Conservation (phyloP, 495 filamentous ascomycete genomes). For the Penicillium argentinense region DNA sequence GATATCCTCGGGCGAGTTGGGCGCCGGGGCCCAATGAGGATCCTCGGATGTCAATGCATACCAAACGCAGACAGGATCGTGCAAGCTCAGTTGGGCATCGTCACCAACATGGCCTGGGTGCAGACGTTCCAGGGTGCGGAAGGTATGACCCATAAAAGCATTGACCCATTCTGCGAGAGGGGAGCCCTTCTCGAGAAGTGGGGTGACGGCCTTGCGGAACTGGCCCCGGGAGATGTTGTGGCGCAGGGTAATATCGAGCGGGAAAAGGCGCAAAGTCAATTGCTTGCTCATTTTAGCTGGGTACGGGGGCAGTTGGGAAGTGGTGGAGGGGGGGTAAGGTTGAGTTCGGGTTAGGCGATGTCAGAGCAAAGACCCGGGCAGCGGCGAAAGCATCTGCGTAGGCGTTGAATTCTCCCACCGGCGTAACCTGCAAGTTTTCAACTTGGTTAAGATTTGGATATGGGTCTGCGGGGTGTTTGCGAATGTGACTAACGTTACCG, state of each 20-base stretch:
- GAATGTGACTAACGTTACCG: conserved; percentile 65
- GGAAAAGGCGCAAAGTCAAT: conserved; percentile 78
- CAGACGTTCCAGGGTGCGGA: conserved; percentile 65
- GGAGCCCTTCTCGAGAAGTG: conserved; percentile 53
- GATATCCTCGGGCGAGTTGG: conserved; percentile 62
- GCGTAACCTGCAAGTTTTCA: conserved; percentile 55
- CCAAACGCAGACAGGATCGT: conserved; percentile 89
- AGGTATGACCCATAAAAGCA: conserved; percentile 75
- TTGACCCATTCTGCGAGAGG: conserved; percentile 82
- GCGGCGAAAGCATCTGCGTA: conserved; percentile 81
- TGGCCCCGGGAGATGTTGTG: conserved; percentile 64
- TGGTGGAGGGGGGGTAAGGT: conserved; percentile 65
- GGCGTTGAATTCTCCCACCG: conserved; percentile 80
- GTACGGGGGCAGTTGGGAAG: conserved; percentile 57
- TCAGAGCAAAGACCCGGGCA: conserved; percentile 85
- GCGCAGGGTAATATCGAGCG: conserved; percentile 82
- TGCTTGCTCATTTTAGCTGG: conserved; percentile 61
- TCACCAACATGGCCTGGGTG: conserved; percentile 55
- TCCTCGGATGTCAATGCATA: conserved; percentile 65
- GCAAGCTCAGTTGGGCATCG: conserved; percentile 64
- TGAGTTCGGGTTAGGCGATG: conserved; percentile 67
- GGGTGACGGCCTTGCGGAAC: conserved; percentile 56
- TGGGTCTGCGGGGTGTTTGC: background rate
- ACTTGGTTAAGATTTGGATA: background rate
- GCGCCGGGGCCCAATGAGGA: conserved; percentile 42